Percentiles rank a stretch among this genome's conserved stretches.
Evolutionary conservation across 352 stramenopile species (phyloP).

Genomic region (Pythium myriotylum): DNA sequence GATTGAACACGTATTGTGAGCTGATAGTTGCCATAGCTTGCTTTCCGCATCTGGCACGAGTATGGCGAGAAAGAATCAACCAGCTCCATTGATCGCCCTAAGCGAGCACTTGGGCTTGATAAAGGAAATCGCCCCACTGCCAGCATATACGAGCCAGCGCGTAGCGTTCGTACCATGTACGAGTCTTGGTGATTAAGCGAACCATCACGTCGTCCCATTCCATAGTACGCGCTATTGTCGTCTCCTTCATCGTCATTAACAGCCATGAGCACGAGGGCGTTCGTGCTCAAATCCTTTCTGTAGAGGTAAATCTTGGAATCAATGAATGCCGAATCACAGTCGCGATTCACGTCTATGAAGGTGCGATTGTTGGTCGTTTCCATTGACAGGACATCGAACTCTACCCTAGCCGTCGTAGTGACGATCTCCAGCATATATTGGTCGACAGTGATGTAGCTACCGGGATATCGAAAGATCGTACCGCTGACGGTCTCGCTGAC

Average conservation of each 20-base stretch:
- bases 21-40: slow-evolving; percentile 73
- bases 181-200: slow-evolving; percentile 58
- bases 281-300: slow-evolving; percentile 21
- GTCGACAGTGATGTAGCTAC: slow-evolving; percentile 57
- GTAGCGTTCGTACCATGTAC: slow-evolving; percentile 57
- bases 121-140: slow-evolving; percentile 65
- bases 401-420: slow-evolving; percentile 43
- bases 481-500: slow-evolving; percentile 46
- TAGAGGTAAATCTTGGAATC: slow-evolving; percentile 68
- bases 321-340: slow-evolving; percentile 78
- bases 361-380: slow-evolving; percentile 54
- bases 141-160: slow-evolving; percentile 52
- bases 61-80: slow-evolving; percentile 61
- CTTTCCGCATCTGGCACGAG: slow-evolving; percentile 50
- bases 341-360: slow-evolving; percentile 61
- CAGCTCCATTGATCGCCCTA: slow-evolving; percentile 36
- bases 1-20: slow-evolving; percentile 63
- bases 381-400: slow-evolving; percentile 71
- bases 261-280: slow-evolving; percentile 40
- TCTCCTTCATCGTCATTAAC: slow-evolving; percentile 71
- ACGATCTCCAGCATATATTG: slow-evolving; percentile 56
- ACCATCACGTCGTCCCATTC: slow-evolving; percentile 41
- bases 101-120: slow-evolving; percentile 36
- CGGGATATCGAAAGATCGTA: slow-evolving; percentile 53
- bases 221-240: slow-evolving; percentile 52